phyloP scores from a whole-genome alignment of 2,329 filamentous ascomycete genomes.

The Fusarium musae region DNA sequence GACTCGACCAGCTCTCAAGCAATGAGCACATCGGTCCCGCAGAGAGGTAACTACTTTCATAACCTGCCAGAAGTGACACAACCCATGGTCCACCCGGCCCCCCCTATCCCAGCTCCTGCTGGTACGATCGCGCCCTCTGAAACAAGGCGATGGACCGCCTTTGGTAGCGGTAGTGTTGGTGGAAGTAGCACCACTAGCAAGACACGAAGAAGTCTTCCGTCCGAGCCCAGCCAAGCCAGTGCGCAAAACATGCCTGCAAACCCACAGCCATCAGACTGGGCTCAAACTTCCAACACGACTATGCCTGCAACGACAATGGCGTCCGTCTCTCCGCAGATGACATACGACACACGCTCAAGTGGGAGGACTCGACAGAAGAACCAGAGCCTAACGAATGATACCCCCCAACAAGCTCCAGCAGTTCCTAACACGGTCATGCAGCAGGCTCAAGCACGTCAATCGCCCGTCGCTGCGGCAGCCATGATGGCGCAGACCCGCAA shows the following conservation, averaged over 20 bases:
- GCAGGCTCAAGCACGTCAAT: conserved; percentile 40
- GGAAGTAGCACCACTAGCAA: not conserved
- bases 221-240: conserved; percentile 14
- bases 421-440: conserved; percentile 35
- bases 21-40: conserved; percentile 25
- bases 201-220: conserved; percentile 32
- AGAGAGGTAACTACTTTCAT: conserved; percentile 24
- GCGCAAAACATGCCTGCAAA: conserved; percentile 12
- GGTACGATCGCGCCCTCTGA: conserved; percentile 25
- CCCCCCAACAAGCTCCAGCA: conserved; percentile 13
- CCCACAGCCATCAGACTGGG: conserved; percentile 28
- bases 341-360: conserved; percentile 3
- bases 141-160: conserved; percentile 21
- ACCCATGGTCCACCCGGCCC: conserved; percentile 7
- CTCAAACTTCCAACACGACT: conserved; percentile 5
- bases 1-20: conserved; percentile 28
- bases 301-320: conserved; percentile 12
- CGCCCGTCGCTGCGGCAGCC: conserved; percentile 43
- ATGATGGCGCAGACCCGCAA: conserved; percentile 46
- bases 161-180: not conserved
- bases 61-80: conserved; percentile 25
- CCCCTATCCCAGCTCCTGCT: conserved; percentile 19
- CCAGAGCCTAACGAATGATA: conserved; percentile 13
- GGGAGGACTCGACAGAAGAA: conserved; percentile 13
- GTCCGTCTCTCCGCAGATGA: conserved; percentile 29